phyloP scores from a whole-genome alignment of 2,329 filamentous ascomycete genomes.

The Colletotrichum liriopes region DNA sequence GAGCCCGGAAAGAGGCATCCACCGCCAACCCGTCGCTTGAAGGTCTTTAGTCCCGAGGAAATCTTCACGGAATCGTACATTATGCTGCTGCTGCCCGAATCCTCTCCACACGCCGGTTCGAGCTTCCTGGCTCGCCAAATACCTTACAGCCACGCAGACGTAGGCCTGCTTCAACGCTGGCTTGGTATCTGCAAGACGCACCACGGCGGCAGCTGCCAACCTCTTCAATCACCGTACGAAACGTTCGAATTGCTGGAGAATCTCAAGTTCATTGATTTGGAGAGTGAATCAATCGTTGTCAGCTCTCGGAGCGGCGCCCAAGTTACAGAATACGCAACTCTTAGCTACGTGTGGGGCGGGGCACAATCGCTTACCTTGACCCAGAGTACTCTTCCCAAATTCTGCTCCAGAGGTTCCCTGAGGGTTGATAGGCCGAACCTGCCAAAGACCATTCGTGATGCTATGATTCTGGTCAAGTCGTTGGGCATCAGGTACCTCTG shows the following conservation, averaged over 20 bases:
- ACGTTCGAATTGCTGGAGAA: not conserved
- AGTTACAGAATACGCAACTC: slow-evolving; percentile 2
- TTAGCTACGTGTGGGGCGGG: slow-evolving; percentile 7
- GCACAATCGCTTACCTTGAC: not conserved
- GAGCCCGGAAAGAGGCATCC: no score
- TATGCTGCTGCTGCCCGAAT: no score
- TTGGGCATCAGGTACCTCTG: not conserved
- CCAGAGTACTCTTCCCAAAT: not conserved
- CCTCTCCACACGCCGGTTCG: no score
- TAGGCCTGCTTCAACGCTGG: not conserved
- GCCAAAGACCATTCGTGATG: not conserved
- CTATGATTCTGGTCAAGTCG: not conserved
- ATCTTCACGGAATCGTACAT: no score
- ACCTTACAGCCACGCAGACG: not conserved
- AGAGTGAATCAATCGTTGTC: not conserved
- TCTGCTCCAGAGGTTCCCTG: not conserved
- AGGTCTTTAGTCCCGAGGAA: no score
- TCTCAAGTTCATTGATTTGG: slow-evolving; percentile 16
- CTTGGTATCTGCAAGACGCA: not conserved
- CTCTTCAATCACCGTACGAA: not conserved
- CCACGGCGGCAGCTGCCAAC: not conserved
- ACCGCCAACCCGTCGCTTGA: no score
- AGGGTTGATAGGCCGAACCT: not conserved
- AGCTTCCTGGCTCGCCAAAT: not conserved
- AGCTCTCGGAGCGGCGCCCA: not conserved